These are phyloP conservation scores for Spinellus fusiger DNA, from an alignment of 192 early-diverging fungal genomes.

Conservation along the genomic window DNA sequence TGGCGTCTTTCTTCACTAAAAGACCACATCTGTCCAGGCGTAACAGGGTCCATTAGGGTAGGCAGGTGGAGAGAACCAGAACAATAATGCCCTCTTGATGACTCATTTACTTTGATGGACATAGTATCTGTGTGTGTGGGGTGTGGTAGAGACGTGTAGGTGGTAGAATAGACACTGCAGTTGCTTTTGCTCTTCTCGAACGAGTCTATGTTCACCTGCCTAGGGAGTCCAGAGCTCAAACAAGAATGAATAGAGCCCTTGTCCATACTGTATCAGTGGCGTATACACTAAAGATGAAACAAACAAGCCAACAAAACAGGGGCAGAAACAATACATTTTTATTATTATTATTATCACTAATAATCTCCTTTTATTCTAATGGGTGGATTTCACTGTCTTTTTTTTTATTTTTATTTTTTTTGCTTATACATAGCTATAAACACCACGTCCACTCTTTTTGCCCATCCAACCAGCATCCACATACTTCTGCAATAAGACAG, in stretches of 20 bases:
- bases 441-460: slow-evolving; percentile 84
- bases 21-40: background rate
- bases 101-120: too few species aligned
- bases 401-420: slow-evolving; percentile 5
- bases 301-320: too few species aligned
- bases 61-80: slow-evolving; percentile 25
- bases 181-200: too few species aligned
- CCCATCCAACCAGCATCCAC: slow-evolving; percentile 97
- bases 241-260: too few species aligned
- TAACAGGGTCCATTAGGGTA: background rate
- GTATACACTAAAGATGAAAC: too few species aligned
- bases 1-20: slow-evolving; percentile 6
- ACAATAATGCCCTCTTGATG: slow-evolving; percentile 15
- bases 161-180: too few species aligned
- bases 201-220: too few species aligned
- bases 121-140: too few species aligned
- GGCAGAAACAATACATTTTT: background rate
- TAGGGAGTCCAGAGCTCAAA: too few species aligned
- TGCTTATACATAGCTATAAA: slow-evolving; percentile 70
- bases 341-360: background rate
- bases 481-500: slow-evolving; percentile 85
- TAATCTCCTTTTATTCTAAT: background rate
- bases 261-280: too few species aligned
- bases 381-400: background rate
- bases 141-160: too few species aligned